Conservation (phyloP, 805 yeast species). For the Candida michaelii region DNA sequence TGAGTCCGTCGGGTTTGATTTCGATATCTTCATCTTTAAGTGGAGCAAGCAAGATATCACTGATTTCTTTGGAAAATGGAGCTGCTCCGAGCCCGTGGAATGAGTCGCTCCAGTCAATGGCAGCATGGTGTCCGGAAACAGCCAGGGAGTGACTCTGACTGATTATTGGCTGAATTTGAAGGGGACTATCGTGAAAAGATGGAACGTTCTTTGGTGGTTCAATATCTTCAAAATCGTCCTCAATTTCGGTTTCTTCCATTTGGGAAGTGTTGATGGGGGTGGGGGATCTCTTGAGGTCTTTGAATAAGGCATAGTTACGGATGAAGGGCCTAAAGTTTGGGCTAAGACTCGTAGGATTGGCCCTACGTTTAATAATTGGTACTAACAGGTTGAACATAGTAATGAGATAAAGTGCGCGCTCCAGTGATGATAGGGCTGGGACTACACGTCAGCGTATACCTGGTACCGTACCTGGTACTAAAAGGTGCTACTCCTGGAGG, state of each 20-base stretch:
- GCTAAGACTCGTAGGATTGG: no score
- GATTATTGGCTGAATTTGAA: neutral
- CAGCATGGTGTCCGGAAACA: neutral
- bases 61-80: slow-evolving; percentile 67
- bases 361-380: no score
- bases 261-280: neutral
- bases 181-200: slow-evolving; percentile 13
- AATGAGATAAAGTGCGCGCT: no score
- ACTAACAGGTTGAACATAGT: no score
- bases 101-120: slow-evolving; percentile 78
- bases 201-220: neutral
- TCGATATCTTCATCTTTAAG: slow-evolving; percentile 77
- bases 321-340: no score
- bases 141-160: no score
- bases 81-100: slow-evolving; percentile 81
- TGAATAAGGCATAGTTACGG: slow-evolving; percentile 17
- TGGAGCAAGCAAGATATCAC: slow-evolving; percentile 59
- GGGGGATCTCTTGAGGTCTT: slow-evolving; percentile 11
- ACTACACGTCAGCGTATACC: no score
- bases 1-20: slow-evolving; percentile 91
- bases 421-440: no score
- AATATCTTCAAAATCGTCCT: slow-evolving; percentile 3
- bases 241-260: slow-evolving; percentile 6
- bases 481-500: no score
- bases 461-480: no score